phyloP scores from a whole-genome alignment of 225 moss, liverwort and hornwort genomes.

The Marchantia paleacea region DNA sequence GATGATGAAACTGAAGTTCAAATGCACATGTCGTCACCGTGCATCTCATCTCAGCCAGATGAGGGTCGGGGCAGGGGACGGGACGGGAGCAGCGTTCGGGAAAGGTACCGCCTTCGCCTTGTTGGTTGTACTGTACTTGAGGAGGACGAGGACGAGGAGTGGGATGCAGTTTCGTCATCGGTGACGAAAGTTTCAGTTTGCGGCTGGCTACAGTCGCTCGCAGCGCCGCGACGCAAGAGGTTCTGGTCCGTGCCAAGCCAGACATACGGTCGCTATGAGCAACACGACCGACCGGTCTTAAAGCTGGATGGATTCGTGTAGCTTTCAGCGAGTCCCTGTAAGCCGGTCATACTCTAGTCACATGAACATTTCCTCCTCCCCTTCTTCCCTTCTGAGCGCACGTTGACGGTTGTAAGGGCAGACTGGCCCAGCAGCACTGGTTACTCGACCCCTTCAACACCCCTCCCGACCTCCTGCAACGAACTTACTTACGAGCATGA shows the following conservation, averaged over 20 bases:
- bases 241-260: background rate
- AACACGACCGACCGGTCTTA: background rate
- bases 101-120: background rate
- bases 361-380: background rate
- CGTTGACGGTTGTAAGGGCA: background rate
- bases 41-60: background rate
- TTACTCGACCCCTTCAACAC: too few relatives aligned
- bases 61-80: background rate
- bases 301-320: background rate
- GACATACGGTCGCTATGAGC: background rate
- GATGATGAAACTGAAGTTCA: background rate
- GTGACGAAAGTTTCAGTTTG: background rate
- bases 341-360: background rate
- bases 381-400: background rate
- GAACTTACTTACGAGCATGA: too few relatives aligned
- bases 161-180: background rate
- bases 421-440: background rate
- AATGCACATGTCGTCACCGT: constrained; percentile 8
- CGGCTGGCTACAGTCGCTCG: constrained; percentile 4
- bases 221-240: background rate
- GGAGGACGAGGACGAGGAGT: background rate
- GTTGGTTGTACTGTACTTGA: background rate
- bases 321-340: too few relatives aligned
- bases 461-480: too few relatives aligned
- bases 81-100: background rate